Conservation (phyloP, 192 early-diverging fungal species). For the Funneliformis geosporum region DNA sequence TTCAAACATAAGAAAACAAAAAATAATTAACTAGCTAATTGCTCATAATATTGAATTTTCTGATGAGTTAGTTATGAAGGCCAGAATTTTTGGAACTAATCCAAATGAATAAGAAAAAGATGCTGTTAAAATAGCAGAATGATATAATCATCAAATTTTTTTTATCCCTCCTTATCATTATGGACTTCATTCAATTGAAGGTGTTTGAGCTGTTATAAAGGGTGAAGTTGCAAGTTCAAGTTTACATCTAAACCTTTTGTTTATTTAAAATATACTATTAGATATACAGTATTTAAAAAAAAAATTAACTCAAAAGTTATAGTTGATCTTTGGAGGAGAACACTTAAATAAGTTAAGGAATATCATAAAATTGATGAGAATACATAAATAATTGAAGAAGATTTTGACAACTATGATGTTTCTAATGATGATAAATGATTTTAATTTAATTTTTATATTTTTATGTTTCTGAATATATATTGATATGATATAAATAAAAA, state of each 20-base stretch:
- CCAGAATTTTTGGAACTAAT: too few relatives aligned
- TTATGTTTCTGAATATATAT: too few relatives aligned
- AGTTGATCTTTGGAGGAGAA: conserved; percentile 10
- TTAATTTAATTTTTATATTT: too few relatives aligned
- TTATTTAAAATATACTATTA: conserved; percentile 1
- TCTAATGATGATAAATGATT: too few relatives aligned
- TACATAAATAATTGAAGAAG: too few relatives aligned
- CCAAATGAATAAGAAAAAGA: background rate
- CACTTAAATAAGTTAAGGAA: background rate
- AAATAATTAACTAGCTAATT: conserved; percentile 19
- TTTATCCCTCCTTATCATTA: conserved; percentile 11
- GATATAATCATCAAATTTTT: conserved; percentile 13
- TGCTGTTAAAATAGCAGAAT: conserved; percentile 17
- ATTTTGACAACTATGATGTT: too few relatives aligned
- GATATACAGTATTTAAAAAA: conserved; percentile 24
- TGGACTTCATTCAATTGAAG: background rate
- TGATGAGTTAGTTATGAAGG: background rate
- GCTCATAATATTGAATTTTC: background rate
- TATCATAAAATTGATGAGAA: too few relatives aligned
- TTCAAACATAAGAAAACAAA: conserved; percentile 10
- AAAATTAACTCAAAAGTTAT: conserved; percentile 19
- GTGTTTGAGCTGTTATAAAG: background rate
- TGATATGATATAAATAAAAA: too few relatives aligned
- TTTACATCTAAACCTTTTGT: background rate
- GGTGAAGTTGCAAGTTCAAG: too few relatives aligned